phyloP scores from a whole-genome alignment of 345 rosid genomes.

The Litchi chinensis region DNA sequence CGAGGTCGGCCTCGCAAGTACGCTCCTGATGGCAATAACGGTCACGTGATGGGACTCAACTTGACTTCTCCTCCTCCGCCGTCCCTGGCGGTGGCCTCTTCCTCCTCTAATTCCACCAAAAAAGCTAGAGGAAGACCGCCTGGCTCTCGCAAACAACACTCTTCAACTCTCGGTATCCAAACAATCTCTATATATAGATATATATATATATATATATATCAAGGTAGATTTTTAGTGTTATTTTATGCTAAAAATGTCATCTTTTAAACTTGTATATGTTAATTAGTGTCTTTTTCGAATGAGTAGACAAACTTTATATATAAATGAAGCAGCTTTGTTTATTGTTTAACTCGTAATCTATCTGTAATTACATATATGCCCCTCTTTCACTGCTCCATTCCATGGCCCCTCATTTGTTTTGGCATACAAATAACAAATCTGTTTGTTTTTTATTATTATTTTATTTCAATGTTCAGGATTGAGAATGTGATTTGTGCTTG shows the following conservation, averaged over 20 bases:
- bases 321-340: neutral
- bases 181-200: neutral
- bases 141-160: constrained; percentile 39
- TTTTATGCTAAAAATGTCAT: neutral
- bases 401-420: neutral
- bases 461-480: too few species aligned
- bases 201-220: too few species aligned
- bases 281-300: neutral
- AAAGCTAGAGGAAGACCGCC: constrained; percentile 47
- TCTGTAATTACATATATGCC: constrained; percentile 5
- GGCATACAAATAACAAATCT: too few species aligned
- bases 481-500: neutral
- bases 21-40: neutral
- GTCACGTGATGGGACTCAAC: constrained; percentile 11
- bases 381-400: neutral
- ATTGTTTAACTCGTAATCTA: neutral
- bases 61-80: constrained; percentile 22
- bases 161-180: constrained; percentile 30
- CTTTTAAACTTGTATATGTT: neutral
- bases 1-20: constrained; percentile 30
- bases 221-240: neutral
- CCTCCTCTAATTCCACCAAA: constrained; percentile 29
- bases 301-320: too few species aligned
- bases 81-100: constrained; percentile 5
- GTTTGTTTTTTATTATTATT: neutral